Base-by-base conservation (phyloP, 192 early-diverging fungal species). In the Globomyces pollinis-pini region DNA sequence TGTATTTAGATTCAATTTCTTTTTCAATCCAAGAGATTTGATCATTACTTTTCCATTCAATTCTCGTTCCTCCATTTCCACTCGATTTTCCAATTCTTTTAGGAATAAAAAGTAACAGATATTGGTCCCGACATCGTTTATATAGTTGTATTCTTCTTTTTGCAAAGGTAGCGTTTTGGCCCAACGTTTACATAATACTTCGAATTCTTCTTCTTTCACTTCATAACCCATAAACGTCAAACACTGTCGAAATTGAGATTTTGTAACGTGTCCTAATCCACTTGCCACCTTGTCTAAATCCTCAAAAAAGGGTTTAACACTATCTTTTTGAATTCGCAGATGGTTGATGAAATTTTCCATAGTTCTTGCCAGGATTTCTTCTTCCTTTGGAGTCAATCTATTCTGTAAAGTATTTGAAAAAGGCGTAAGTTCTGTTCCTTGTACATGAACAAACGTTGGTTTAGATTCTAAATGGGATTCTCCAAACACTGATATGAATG, bases 281-380 rank as follows among this genome's bases (percentile, higher is more conserved):
- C 20, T 57, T 30, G 57, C 47, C 7, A 77, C 62, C 58, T 72
- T 76, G 58, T 81, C 79, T 56, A 76, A 81, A 43, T 81, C 79
- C 24, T 61, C 64, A 58, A 81, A 81, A 60, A 78, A 81, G 12
- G 76, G 79, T 36, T 81, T 81, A 41, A 78, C 39, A 60, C 65
- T 67, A 1, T 58, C 68, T 30, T 79, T 70, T 4, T 76, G 50
- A n/a, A 72, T 51, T 38, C 39, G 47, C 65, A 81, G 41, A 32
- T 70, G 72, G 28, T 71, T 57, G 0, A 65, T 23, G 29, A 81
- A 66, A 24, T 61, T 64, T 15, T 62, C 62, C 32, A 81, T 32
- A 12, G 62, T 67, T 0, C 39, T 60, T 13, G 35, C n/a, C 6
- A 73, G 57, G 11, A 65, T 50, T 2, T 42, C 33, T 31, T 60